Conservation (phyloP, 495 filamentous ascomycete genomes). For the Xylaria acuta region DNA sequence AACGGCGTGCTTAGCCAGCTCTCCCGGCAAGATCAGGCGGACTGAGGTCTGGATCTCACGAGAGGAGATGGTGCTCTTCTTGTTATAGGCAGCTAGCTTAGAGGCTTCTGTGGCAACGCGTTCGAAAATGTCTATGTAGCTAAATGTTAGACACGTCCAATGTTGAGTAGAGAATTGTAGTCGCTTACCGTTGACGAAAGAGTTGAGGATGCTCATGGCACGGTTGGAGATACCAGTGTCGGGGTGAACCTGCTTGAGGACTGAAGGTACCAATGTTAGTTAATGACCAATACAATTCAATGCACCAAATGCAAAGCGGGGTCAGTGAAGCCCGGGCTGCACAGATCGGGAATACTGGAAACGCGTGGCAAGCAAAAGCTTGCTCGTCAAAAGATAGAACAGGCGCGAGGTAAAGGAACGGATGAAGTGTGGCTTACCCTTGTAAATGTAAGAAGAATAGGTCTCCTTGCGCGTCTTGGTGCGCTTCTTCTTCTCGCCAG, state of each 20-base stretch:
- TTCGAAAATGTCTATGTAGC: slow-evolving; percentile 91
- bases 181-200: slow-evolving; percentile 96
- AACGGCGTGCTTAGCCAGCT: slow-evolving; percentile 98
- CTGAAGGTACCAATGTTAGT: slow-evolving; percentile 55
- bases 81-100: slow-evolving; percentile 99
- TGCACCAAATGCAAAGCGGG: not conserved
- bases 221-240: slow-evolving; percentile 99
- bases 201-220: slow-evolving; percentile 99
- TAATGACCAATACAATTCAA: not conserved
- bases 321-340: not conserved
- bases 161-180: not conserved
- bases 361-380: not conserved
- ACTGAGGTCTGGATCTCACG: slow-evolving; percentile 99
- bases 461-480: slow-evolving; percentile 99
- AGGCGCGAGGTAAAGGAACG: too few relatives aligned
- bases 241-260: slow-evolving; percentile 99
- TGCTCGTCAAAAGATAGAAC: not conserved
- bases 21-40: slow-evolving; percentile 94
- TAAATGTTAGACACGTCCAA: slow-evolving; percentile 37
- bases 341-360: not conserved
- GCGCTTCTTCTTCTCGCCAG: slow-evolving; percentile 99
- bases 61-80: slow-evolving; percentile 99
- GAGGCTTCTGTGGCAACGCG: slow-evolving; percentile 98
- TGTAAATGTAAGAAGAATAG: slow-evolving; percentile 99
- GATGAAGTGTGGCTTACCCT: slow-evolving; percentile 68